These are phyloP conservation scores for Cordyceps farinosa DNA, from an alignment of 2,329 filamentous ascomycete species.

Conservation along the genomic window DNA sequence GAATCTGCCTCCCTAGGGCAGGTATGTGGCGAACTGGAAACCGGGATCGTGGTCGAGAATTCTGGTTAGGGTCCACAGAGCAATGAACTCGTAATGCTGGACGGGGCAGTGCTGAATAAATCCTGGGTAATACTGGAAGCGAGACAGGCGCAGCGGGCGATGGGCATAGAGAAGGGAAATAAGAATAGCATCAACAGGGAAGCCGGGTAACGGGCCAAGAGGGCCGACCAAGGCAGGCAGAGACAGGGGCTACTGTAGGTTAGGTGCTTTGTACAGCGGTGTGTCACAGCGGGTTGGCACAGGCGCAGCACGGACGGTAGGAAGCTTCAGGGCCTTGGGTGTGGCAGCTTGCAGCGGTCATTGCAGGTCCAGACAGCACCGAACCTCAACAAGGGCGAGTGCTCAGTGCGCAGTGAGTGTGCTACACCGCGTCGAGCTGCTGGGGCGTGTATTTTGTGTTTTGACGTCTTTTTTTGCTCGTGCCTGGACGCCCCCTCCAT, in stretches of 20 bases:
- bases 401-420: too few relatives aligned
- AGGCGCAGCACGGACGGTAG: background rate
- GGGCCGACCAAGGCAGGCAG: background rate
- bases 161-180: background rate
- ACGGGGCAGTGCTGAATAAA: background rate
- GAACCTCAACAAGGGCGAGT: too few relatives aligned
- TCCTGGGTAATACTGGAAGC: background rate
- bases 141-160: background rate
- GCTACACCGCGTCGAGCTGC: background rate
- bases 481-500: slow-evolving; percentile 4
- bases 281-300: background rate
- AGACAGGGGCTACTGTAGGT: background rate
- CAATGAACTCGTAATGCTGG: background rate
- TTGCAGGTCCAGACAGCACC: too few relatives aligned
- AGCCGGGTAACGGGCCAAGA: background rate
- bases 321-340: background rate
- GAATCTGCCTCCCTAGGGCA: background rate
- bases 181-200: background rate
- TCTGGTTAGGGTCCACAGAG: background rate
- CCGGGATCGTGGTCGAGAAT: slow-evolving; percentile 1
- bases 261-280: background rate
- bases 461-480: background rate
- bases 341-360: background rate
- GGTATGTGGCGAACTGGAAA: background rate
- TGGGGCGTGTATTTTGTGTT: background rate